Evolutionary conservation across 768 basidiomycete species (phyloP), one percentile per base, ranked within the genome.

Genomic region (Mycena crocata): DNA sequence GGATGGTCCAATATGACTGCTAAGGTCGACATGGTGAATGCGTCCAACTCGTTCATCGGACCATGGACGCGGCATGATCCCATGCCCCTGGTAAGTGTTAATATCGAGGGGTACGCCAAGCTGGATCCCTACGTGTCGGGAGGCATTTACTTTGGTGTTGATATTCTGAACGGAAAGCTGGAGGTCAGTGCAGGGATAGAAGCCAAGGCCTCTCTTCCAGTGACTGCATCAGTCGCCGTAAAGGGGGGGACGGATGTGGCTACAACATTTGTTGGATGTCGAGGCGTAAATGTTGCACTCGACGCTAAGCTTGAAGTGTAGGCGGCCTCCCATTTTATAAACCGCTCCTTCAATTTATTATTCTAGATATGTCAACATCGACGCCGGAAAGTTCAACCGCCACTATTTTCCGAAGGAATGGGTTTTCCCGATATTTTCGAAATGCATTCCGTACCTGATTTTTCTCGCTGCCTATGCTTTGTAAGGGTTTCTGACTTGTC

Each of bases 1-100:
- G 58, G 58, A 2, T 59, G 58, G 58, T 59, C 58, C 6, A 21
- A 59, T 14, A 59, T 59, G 58, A 59, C 32, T 1, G 58, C 58
- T 24, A 35, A 48, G 6, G 1, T 59, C 15, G 58, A 59, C 37
- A 35, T 59, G 45, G 12, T 59, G 9, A 19, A 50, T 21, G 35
- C 35, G 9, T 12, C 6, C 15, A 49, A 59, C 8, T 59, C 58
- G 15, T 28, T 6, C 21, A 48, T 58, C 21, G 45, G 45, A 14
- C 19, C 35, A 23, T 58, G 57, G 57, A 35, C 17, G 17, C 32
- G 3, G 2, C 49, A 34, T 9, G 17, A 35, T 2, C 58, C 58
- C 5, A 48, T 59, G 1, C 46, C 58, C 9, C 9, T 59, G 35
- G 17, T 49, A 24, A 59, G 58, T 24, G 7, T 59, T n/a, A 48